Evolutionary conservation across 2,329 filamentous ascomycete species (phyloP).

Genomic region (Colletotrichum navitas): DNA sequence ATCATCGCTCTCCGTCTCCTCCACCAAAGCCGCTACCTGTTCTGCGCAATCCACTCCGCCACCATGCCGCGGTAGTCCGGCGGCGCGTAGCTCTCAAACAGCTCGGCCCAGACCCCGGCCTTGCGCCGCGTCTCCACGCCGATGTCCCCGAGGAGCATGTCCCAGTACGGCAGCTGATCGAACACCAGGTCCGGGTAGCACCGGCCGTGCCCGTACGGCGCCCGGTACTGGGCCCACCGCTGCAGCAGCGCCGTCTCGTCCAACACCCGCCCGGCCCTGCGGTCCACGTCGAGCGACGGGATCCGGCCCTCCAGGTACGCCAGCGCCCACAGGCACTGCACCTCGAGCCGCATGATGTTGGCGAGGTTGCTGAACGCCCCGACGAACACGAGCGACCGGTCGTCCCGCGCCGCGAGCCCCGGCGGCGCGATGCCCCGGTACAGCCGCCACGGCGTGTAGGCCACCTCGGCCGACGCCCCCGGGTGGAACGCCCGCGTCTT

Average conservation of each 20-base stretch:
- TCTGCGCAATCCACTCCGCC: conserved; percentile 54
- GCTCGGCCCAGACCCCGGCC: conserved; percentile 51
- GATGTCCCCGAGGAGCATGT: conserved; percentile 67
- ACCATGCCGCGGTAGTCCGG: conserved; percentile 60
- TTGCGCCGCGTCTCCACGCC: conserved; percentile 59
- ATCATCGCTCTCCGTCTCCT: not conserved
- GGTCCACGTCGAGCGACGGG: conserved; percentile 26
- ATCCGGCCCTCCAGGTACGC: conserved; percentile 68
- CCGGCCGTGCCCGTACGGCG: conserved; percentile 64
- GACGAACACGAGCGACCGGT: conserved; percentile 61
- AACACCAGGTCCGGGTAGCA: conserved; percentile 68
- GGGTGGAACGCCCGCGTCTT: conserved; percentile 40
- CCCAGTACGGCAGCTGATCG: conserved; percentile 70
- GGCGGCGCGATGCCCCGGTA: conserved; percentile 48
- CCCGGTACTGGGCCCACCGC: conserved; percentile 64
- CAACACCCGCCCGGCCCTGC: conserved; percentile 27
- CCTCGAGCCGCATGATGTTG: conserved; percentile 58
- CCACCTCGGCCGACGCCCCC: conserved; percentile 35
- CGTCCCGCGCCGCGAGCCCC: conserved; percentile 49
- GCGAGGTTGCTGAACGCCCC: conserved; percentile 61
- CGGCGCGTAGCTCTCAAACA: conserved; percentile 60
- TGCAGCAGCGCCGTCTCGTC: conserved; percentile 62
- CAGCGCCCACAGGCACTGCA: conserved; percentile 66
- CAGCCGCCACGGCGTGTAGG: conserved; percentile 46
- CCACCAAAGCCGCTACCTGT: not conserved